Evolutionary conservation across 345 rosid genomes (phyloP).

Genomic region (Punica granatum): DNA sequence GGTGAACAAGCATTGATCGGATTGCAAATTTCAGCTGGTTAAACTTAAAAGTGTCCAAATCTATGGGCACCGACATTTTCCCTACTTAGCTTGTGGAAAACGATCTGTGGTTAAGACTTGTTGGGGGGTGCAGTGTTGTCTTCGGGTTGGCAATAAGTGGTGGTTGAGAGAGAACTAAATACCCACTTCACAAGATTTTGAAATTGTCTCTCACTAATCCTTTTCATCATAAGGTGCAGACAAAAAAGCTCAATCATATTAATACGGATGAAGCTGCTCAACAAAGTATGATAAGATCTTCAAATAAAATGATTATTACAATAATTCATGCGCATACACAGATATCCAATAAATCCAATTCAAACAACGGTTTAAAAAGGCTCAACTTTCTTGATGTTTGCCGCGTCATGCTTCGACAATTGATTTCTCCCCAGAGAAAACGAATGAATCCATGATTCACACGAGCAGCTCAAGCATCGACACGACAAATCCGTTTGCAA

Average conservation of each 20-base stretch:
- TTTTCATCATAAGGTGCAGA: not conserved
- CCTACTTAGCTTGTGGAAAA: not conserved
- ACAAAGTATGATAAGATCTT: too few relatives aligned
- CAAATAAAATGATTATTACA: too few relatives aligned
- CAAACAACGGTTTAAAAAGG: too few relatives aligned
- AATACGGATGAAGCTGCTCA: not conserved
- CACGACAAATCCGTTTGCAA: too few relatives aligned
- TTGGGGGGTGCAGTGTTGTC: not conserved
- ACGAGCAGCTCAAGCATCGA: too few relatives aligned
- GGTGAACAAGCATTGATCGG: not conserved
- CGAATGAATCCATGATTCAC: too few relatives aligned
- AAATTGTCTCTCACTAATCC: not conserved
- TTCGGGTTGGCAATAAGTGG: not conserved
- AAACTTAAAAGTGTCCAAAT: not conserved
- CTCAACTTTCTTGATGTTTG: too few relatives aligned
- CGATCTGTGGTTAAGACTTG: not conserved
- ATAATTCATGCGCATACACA: too few relatives aligned
- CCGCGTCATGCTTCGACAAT: too few relatives aligned
- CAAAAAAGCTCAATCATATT: not conserved
- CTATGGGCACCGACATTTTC: conserved; percentile 2
- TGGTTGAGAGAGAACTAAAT: not conserved
- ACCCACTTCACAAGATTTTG: not conserved
- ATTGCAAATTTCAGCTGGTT: not conserved
- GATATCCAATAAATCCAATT: too few relatives aligned
- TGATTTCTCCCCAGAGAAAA: too few relatives aligned